A percentile compares a stretch with the other conserved stretches of the same genome.
Evolutionary conservation across 495 filamentous ascomycete species (phyloP).

Genomic region (Annulohypoxylon maeteangense): DNA sequence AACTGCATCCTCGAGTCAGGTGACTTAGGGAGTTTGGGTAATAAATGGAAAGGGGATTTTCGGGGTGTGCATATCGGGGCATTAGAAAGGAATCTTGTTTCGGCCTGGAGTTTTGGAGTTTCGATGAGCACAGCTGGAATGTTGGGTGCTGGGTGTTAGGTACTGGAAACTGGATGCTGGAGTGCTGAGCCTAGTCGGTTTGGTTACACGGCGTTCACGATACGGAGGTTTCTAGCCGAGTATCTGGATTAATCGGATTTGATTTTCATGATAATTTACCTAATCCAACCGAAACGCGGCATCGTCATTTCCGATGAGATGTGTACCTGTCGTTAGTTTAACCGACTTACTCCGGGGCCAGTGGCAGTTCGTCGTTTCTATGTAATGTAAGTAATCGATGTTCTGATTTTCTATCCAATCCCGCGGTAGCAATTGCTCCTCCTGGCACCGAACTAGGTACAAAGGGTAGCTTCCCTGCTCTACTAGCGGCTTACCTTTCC

Average conservation of each 20-base stretch:
- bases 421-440: slow-evolving; percentile 9
- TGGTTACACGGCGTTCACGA: slow-evolving; percentile 23
- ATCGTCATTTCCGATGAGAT: slow-evolving; percentile 27
- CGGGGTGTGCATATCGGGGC: slow-evolving; percentile 29
- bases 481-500: slow-evolving; percentile 27
- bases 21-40: slow-evolving; percentile 23
- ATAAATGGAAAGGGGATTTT: slow-evolving; percentile 13
- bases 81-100: slow-evolving; percentile 34
- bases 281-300: slow-evolving; percentile 1
- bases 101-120: slow-evolving; percentile 30
- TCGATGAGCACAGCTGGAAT: slow-evolving; percentile 10
- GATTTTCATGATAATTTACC: slow-evolving; percentile 23
- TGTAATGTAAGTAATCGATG: background rate
- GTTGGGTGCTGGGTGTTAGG: background rate
- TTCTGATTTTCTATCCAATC: slow-evolving; percentile 1
- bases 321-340: slow-evolving; percentile 11
- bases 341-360: slow-evolving; percentile 18
- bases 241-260: slow-evolving; percentile 26
- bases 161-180: background rate
- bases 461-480: background rate
- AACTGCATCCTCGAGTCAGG: slow-evolving; percentile 6
- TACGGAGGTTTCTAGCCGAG: slow-evolving; percentile 21
- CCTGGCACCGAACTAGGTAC: slow-evolving; percentile 10
- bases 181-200: slow-evolving; percentile 3
- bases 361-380: background rate